A percentile compares a stretch with the other conserved stretches of the same genome.
Evolutionary conservation across 2,329 filamentous ascomycete species (phyloP).

Genomic region (Apiospora marii): DNA sequence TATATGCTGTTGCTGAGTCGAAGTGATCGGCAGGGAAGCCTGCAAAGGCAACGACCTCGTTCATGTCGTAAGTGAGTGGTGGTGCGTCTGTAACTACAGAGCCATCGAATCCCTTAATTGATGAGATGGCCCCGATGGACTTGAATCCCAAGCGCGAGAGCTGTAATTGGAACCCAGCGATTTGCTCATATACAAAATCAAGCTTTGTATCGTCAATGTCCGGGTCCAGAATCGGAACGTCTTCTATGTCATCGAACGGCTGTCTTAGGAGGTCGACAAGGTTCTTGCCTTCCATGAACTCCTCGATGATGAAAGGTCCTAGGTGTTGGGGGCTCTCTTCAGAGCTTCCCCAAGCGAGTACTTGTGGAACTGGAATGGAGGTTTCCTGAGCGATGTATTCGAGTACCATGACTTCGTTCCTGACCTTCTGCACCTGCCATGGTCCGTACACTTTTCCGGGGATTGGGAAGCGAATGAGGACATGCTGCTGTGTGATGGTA

Average conservation of each 20-base stretch:
- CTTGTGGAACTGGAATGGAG: neutral
- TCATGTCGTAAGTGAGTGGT: conserved; percentile 51
- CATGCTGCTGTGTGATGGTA: neutral
- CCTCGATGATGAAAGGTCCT: conserved; percentile 22
- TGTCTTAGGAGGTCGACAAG: neutral
- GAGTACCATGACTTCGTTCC: neutral
- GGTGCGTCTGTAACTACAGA: conserved; percentile 45
- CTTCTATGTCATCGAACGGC: neutral
- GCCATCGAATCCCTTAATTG: conserved; percentile 22
- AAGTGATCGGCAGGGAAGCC: conserved; percentile 41
- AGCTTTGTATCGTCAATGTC: conserved; percentile 21
- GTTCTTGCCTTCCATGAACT: neutral
- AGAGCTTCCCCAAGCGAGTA: neutral
- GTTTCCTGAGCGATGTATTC: neutral
- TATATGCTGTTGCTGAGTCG: conserved; percentile 31
- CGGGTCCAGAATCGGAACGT: neutral
- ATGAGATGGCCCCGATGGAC: neutral
- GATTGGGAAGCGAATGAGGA: neutral
- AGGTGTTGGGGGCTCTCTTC: conserved; percentile 17
- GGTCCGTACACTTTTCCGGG: neutral
- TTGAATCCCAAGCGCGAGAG: neutral
- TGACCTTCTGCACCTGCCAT: neutral
- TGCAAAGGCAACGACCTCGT: conserved; percentile 44
- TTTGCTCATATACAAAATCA: conserved; percentile 22
- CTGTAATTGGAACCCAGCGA: neutral